Evolutionary conservation across 768 basidiomycete species (phyloP), one percentile per base, ranked within the genome.

Genomic region (Phallus indusiatus): DNA sequence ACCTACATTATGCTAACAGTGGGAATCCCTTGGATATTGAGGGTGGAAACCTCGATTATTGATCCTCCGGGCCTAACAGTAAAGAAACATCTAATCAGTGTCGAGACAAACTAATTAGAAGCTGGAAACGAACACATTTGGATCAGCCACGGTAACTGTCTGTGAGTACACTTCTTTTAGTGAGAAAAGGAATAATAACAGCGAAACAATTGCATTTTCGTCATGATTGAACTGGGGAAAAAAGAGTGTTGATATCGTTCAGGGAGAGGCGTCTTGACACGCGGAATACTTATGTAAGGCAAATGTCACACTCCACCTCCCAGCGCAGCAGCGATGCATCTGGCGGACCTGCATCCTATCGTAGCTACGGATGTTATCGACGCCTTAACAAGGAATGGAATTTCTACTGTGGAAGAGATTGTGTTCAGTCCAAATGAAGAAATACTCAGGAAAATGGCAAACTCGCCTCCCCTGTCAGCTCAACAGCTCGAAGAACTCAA

Each of bases 141-240:
- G 68, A 59, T 77, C 74, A 87, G 59, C 77, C 70, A 2, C 84
- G 85, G 59, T 78, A 81, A 63, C 86, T 84, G 58, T 77, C 75
- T 2, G 73, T 73, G 64, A 28, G 47, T 16, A 21, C 16, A 47
- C 33, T 34, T 12, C n/a, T n/a, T 42, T 2, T 4, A 42, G 42
- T n/a, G 42, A 42, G n/a, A n/a, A 42, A 42, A 42, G 4, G n/a
- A 42, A 42, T 12, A 42, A 5, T 42, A 42, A 42, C 42, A 42
- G 9, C n/a, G 42, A 12, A 42, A 42, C 42, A 42, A 42, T 42
- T 4, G 42, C 42, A 42, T 42, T 42, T 42, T 42, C 42, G 42
- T 42, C 42, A 42, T 42, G 12, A 42, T 42, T n/a, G 42, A 42
- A 42, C 5, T 18, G 2, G 21, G 50, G 18, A 16, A 17, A 28